Conservation (phyloP, 306 rosid genomes). For the Inga leiocalycina region DNA sequence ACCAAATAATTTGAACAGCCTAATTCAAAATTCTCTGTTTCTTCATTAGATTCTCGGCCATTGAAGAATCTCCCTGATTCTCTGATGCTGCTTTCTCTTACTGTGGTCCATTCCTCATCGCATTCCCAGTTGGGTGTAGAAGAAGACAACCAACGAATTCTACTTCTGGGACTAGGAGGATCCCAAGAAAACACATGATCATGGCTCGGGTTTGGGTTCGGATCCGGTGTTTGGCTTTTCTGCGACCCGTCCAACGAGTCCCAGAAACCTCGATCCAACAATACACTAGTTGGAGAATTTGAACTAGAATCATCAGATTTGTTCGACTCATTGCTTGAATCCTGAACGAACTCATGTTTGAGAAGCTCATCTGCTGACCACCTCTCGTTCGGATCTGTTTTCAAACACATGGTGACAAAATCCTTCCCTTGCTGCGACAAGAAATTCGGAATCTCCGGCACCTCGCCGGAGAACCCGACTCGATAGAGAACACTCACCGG, state of each 20-base stretch:
- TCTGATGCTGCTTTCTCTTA: slow-evolving; percentile 50
- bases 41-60: slow-evolving; percentile 23
- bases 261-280: slow-evolving; percentile 62
- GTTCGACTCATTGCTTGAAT: slow-evolving; percentile 6
- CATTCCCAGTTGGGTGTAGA: slow-evolving; percentile 44
- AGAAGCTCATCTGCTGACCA: slow-evolving; percentile 75
- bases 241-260: slow-evolving; percentile 38
- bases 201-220: slow-evolving; percentile 23
- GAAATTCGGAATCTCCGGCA: slow-evolving; percentile 63
- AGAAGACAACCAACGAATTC: slow-evolving; percentile 51
- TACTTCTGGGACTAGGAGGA: slow-evolving; percentile 37
- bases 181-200: slow-evolving; percentile 5
- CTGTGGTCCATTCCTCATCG: slow-evolving; percentile 64
- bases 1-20: slow-evolving; percentile 16
- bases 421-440: slow-evolving; percentile 73
- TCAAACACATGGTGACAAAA: slow-evolving; percentile 71
- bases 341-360: slow-evolving; percentile 59
- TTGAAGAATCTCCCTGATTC: neutral
- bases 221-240: slow-evolving; percentile 13
- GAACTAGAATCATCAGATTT: slow-evolving; percentile 15
- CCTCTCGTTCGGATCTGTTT: slow-evolving; percentile 59
- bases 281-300: slow-evolving; percentile 66
- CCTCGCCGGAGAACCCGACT: slow-evolving; percentile 60
- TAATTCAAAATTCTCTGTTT: slow-evolving; percentile 5
- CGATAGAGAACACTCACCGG: slow-evolving; percentile 61